These are phyloP conservation scores for Aspergillus niger DNA, from an alignment of 2,329 filamentous ascomycete genomes.

Conservation along the genomic window DNA sequence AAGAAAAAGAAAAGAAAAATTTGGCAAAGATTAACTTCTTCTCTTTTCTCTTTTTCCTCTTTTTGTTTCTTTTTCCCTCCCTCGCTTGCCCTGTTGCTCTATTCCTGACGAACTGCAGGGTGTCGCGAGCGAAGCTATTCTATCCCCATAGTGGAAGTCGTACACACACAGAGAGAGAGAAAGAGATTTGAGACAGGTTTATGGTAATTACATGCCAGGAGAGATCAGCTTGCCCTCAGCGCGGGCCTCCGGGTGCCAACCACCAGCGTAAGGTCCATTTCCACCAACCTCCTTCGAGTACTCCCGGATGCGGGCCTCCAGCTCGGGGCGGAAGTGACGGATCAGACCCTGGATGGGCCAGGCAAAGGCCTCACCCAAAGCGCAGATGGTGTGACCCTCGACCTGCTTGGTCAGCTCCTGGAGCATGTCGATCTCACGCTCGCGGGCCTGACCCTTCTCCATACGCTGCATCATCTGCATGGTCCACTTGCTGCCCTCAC, in stretches of 20 bases:
- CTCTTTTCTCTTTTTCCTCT: neutral
- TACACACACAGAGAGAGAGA: neutral
- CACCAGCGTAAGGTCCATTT: slow-evolving; percentile 72
- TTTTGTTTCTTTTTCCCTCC: slow-evolving; percentile 1
- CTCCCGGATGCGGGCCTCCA: slow-evolving; percentile 86
- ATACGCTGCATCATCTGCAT: slow-evolving; percentile 98
- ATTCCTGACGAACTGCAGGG: too few species aligned
- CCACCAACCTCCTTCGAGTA: slow-evolving; percentile 74
- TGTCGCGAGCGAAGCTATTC: neutral
- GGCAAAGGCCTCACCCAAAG: slow-evolving; percentile 94
- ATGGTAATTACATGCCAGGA: slow-evolving; percentile 80
- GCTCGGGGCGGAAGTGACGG: slow-evolving; percentile 93
- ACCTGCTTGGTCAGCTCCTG: slow-evolving; percentile 99
- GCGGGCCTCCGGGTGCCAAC: slow-evolving; percentile 75
- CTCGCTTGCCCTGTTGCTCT: neutral
- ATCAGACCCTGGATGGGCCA: slow-evolving; percentile 99
- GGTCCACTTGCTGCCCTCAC: slow-evolving; percentile 98
- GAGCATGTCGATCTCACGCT: slow-evolving; percentile 97
- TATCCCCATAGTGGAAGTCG: neutral
- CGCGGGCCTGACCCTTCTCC: slow-evolving; percentile 83
- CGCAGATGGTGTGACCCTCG: slow-evolving; percentile 98
- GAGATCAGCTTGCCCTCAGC: slow-evolving; percentile 81
- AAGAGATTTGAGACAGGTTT: too few species aligned
- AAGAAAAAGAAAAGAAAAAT: neutral
- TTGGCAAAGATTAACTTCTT: neutral